These are phyloP conservation scores for Shiraia bambusicola DNA, from an alignment of 2,329 filamentous ascomycete species.

Conservation along the genomic window DNA sequence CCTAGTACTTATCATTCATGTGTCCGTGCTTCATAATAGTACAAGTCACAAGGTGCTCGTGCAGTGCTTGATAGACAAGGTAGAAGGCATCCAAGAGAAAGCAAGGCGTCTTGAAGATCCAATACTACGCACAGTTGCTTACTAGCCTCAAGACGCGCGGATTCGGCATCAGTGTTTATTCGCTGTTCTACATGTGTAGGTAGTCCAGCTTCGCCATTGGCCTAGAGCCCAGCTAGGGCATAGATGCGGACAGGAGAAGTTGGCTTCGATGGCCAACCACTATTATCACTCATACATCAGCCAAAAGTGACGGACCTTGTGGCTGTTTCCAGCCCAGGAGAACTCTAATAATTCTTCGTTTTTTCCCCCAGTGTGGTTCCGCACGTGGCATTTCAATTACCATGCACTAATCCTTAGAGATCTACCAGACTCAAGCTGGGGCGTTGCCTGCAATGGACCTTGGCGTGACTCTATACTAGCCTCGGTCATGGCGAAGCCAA, in stretches of 20 bases:
- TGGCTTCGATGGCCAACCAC: not conserved
- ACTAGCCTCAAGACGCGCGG: no score
- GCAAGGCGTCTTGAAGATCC: no score
- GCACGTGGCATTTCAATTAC: slow-evolving; percentile 17
- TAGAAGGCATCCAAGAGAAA: no score
- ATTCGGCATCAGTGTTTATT: no score
- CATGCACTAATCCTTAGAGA: slow-evolving; percentile 9
- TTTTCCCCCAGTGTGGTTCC: slow-evolving; percentile 2
- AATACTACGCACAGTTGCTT: no score
- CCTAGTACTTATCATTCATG: no score
- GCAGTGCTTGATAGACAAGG: no score
- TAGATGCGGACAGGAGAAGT: not conserved
- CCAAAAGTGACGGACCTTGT: not conserved
- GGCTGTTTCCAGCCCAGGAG: slow-evolving; percentile 1
- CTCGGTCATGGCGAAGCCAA: slow-evolving; percentile 23
- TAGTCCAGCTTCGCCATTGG: no score
- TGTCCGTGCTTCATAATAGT: no score
- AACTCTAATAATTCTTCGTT: slow-evolving; percentile 3
- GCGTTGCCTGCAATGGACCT: slow-evolving; percentile 6
- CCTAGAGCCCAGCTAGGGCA: no score
- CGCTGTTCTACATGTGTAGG: no score
- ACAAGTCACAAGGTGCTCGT: no score
- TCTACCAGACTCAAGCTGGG: slow-evolving; percentile 11
- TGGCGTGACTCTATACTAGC: slow-evolving; percentile 13
- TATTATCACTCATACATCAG: not conserved